Evolutionary conservation across 768 basidiomycete species (phyloP), one percentile per base, ranked within the genome.

Genomic region (Clitopilus passeckerianus): DNA sequence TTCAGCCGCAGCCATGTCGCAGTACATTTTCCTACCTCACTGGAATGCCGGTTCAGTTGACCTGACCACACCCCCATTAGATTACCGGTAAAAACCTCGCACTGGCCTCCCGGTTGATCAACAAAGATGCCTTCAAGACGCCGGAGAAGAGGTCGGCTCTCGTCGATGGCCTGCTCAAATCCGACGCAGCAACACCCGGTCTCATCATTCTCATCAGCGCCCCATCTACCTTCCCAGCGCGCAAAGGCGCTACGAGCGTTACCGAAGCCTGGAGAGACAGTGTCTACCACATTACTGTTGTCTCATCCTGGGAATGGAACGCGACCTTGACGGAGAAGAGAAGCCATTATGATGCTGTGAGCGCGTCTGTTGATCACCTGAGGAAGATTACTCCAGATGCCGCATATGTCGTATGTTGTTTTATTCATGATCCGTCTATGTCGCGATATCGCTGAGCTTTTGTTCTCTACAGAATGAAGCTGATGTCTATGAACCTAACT

Each of bases 401-500:
- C 50, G 77, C 81, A 23, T 81, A 81, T 66, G 56, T 74, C 58
- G 80, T 80, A 56, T 60, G 75, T 71, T 7, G 1, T 20, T 58
- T 14, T 14, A 23, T 20, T 9, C 59, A 20, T 34, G 34, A 9
- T 27, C 60, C 27, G 27, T 20, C n/a, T 5, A 9, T 5, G 14
- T 41, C 14, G 33, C 35, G 27, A n/a, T 57, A n/a, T 33, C 35
- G 22, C 41, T 33, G 37, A 52, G 6, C 37, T 15, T 15, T 41
- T n/a, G 12, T 41, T 15, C 37, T 9, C 10, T 7, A 0, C 60
- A 80, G 79, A 81, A 80, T 57, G 80, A 81, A 61, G 77, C 79
- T 1, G 80, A 80, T 63, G 76, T 80, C 8, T 72, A 80, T 56
- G 79, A 81, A 59, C 77, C 77, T 12, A 77, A 79, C 59, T 69